Base-by-base conservation (phyloP, 495 filamentous ascomycete species). In the Hyaloscypha finlandica region DNA sequence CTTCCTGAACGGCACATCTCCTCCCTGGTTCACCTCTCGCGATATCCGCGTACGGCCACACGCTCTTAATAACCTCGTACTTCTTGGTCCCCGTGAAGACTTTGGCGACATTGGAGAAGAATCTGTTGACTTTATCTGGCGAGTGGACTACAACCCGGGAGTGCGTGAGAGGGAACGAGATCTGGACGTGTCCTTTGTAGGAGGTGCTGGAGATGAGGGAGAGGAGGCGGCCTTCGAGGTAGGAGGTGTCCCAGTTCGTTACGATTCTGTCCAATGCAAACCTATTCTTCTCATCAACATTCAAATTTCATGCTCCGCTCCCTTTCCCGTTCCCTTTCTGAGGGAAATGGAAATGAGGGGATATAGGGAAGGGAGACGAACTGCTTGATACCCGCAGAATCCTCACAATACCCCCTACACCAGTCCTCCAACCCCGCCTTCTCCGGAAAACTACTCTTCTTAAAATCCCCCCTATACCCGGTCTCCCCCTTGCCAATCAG, bases 111-210 rank as follows among this genome's bases (percentile, higher is more conserved):
- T 81, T 81, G 0, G 82, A 75, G 19, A 84, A 85, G 12, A 83
- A 84, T 56, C 79, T 79, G 31, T 85, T 85, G 71, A 84, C 77
- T 68, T 74, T 75, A 65, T 84, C 80, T 16, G 84, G 83, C 59
- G 75, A 80, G 59, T 83, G 79, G 60, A 86, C 72, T 12, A 83
- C 68, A 4, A 85, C 81, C 42, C 75, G 76, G 4, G 74, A 62
- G 68, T 85, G 82, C 29, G 81, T 83, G n/a, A 83, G 69, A 8
- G 81, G 83, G 61, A 85, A 85, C 22, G 79, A 72, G 4, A 86
- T 76, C 1, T 70, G 74, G 30, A 86, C 81, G n/a, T 74, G 70
- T 12, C 83, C 82, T 29, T 78, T 77, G 67, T 85, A 86, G 16
- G 72, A 71, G 8, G 77, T 81, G 19, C 74, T 71, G 0, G 77